A percentile compares a stretch with the other conserved stretches of the same genome.
phyloP scores from a whole-genome alignment of 2,329 filamentous ascomycete species.

The Alternaria panax region DNA sequence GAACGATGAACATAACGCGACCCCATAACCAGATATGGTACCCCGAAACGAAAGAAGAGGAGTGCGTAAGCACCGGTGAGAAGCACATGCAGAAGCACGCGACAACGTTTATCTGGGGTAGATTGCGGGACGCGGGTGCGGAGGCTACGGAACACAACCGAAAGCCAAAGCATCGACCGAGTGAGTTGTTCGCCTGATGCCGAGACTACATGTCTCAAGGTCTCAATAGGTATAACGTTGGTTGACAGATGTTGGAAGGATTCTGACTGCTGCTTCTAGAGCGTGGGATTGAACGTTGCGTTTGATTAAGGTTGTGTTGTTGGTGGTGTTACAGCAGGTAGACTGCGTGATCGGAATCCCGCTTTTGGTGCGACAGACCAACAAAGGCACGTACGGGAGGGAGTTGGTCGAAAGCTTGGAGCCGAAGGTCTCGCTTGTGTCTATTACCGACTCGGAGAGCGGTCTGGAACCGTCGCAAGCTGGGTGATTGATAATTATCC shows the following conservation, averaged over 20 bases:
- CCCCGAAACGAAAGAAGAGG: not conserved
- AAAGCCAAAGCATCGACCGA: not conserved
- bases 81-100: not conserved
- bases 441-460: not conserved
- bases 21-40: not conserved
- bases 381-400: not conserved
- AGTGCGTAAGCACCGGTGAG: not conserved
- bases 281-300: not conserved
- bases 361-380: conserved; percentile 1
- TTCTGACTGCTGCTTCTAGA: not conserved
- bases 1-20: not conserved
- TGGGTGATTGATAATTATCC: conserved; percentile 18
- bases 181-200: not conserved
- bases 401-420: not conserved
- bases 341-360: conserved; percentile 8
- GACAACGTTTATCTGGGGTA: not conserved
- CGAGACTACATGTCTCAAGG: not conserved
- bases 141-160: conserved; percentile 1
- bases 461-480: conserved; percentile 1
- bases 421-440: conserved; percentile 7
- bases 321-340: conserved; percentile 2
- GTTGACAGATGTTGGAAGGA: not conserved
- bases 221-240: not conserved
- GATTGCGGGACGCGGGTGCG: not conserved
- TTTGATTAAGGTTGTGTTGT: conserved; percentile 3